Evolutionary conservation across 2,329 filamentous ascomycete genomes (phyloP).

Genomic region (Epichloe elymi): DNA sequence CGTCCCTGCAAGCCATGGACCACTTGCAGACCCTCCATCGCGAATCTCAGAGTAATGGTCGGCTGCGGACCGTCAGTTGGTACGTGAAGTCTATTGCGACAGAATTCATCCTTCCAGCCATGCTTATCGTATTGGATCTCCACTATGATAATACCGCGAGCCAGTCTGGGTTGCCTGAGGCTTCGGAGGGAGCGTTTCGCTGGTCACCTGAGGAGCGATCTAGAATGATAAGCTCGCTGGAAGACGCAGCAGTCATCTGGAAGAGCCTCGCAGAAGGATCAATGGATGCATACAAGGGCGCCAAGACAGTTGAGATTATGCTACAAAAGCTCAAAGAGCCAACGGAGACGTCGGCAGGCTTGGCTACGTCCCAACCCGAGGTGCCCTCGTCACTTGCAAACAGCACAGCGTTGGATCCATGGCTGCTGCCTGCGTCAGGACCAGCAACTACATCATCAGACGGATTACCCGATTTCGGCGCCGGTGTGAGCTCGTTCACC

Average conservation of each 20-base stretch:
- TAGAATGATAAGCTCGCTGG: constrained; percentile 65
- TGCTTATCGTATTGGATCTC: constrained; percentile 72
- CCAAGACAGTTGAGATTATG: constrained; percentile 70
- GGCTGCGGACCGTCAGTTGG: constrained; percentile 61
- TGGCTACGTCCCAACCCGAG: constrained; percentile 9
- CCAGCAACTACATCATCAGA: constrained; percentile 13
- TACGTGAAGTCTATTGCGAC: constrained; percentile 68
- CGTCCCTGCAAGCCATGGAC: constrained; percentile 66
- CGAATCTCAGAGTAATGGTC: constrained; percentile 60
- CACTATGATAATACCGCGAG: constrained; percentile 49
- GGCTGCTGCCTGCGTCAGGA: constrained; percentile 11
- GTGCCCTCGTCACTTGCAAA: constrained; percentile 20
- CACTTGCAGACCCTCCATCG: constrained; percentile 64
- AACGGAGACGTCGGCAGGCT: constrained; percentile 3
- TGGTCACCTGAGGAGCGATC: constrained; percentile 49
- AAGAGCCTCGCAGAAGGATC: constrained; percentile 61
- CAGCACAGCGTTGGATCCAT: constrained; percentile 22
- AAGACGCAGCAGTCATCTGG: constrained; percentile 68
- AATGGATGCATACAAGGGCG: constrained; percentile 84
- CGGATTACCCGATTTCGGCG: constrained; percentile 14
- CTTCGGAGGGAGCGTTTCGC: constrained; percentile 33
- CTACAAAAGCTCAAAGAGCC: constrained; percentile 54
- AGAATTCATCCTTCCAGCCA: constrained; percentile 76
- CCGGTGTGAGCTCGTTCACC: constrained; percentile 16
- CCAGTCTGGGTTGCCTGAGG: constrained; percentile 25